Conservation (phyloP, 2,329 filamentous ascomycete species). For the Pseudogymnoascus sp. region DNA sequence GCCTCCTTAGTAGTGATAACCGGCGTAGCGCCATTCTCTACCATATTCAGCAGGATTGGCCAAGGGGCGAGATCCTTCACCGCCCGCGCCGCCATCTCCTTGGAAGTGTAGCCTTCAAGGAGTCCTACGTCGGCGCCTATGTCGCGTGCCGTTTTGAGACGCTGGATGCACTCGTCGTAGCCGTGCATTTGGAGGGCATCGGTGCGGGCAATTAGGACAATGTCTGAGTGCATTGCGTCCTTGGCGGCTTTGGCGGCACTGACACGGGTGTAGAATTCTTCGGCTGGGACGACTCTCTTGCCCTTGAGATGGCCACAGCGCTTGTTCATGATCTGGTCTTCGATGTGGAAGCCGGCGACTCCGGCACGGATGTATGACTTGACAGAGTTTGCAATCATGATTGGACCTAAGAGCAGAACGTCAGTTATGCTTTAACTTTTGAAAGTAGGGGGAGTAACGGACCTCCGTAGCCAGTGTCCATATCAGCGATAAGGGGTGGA, state of each 20-base stretch:
- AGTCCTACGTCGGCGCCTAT: conserved; percentile 53
- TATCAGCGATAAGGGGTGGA: conserved; percentile 44
- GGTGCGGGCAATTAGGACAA: conserved; percentile 56
- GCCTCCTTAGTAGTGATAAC: conserved; percentile 45
- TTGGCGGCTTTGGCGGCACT: conserved; percentile 46
- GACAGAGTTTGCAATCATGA: conserved; percentile 45
- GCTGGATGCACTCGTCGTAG: conserved; percentile 45
- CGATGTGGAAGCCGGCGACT: conserved; percentile 53
- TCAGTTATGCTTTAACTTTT: too few species aligned
- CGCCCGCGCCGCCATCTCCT: conserved; percentile 39
- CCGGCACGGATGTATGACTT: conserved; percentile 45
- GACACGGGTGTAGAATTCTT: conserved; percentile 47
- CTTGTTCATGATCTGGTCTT: conserved; percentile 56
- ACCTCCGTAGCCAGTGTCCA: conserved; percentile 47
- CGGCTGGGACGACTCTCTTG: conserved; percentile 47
- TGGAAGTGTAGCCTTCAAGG: conserved; percentile 48
- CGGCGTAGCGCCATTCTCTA: conserved; percentile 48
- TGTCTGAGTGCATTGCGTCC: conserved; percentile 42
- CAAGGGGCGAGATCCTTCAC: conserved; percentile 40
- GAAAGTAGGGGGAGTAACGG: too few species aligned
- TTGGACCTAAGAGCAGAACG: conserved; percentile 27
- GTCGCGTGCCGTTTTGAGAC: conserved; percentile 42
- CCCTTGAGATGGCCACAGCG: conserved; percentile 57
- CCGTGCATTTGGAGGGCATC: conserved; percentile 51
- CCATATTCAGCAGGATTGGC: conserved; percentile 50